Evolutionary conservation across 2,329 filamentous ascomycete species (phyloP).

Genomic region (Exophiala spinifera): DNA sequence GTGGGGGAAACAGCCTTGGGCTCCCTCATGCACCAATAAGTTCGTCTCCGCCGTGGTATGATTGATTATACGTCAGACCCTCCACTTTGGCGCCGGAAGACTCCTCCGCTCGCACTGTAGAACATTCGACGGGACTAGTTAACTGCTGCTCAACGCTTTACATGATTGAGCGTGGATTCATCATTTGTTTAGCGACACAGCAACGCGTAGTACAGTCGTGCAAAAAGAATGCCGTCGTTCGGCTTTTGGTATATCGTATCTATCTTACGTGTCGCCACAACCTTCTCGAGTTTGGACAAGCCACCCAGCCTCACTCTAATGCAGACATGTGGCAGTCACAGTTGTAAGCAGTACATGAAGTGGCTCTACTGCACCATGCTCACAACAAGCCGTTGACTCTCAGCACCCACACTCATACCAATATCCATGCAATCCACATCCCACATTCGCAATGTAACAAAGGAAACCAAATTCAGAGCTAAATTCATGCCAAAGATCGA

Average conservation of each 20-base stretch:
- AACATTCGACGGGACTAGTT: neutral
- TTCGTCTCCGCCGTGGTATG: too few species aligned
- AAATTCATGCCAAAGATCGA: slow-evolving; percentile 9
- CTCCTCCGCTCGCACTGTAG: neutral
- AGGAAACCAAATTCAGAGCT: neutral
- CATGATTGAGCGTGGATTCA: too few species aligned
- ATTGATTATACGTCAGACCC: neutral
- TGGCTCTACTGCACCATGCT: too few species aligned
- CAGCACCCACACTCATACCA: neutral
- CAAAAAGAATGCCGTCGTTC: neutral
- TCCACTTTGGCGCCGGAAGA: neutral
- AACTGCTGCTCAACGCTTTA: neutral
- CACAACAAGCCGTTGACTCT: neutral
- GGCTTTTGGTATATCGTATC: neutral
- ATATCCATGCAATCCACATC: neutral
- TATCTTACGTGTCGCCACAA: neutral
- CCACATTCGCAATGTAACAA: neutral
- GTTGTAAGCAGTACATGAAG: neutral
- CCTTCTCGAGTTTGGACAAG: neutral
- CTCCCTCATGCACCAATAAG: too few species aligned
- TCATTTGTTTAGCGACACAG: too few species aligned
- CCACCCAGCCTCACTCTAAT: neutral
- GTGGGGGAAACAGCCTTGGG: too few species aligned
- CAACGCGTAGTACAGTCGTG: too few species aligned
- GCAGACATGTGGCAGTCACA: neutral